Evolutionary conservation across 2,329 filamentous ascomycete species (phyloP).

Genomic region (Bipolaris bicolor): DNA sequence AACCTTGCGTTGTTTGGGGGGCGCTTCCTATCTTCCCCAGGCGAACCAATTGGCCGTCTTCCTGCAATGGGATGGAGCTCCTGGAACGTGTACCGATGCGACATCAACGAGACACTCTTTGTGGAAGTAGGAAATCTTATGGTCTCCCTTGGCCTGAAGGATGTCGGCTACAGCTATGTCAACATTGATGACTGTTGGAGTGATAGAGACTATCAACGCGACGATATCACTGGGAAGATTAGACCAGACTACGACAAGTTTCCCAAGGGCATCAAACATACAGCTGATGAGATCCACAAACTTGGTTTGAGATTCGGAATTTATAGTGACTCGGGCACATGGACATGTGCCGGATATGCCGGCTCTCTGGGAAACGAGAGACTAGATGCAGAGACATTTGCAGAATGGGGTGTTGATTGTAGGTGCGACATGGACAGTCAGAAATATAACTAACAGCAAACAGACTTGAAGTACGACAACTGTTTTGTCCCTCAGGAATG

Average conservation of each 20-base stretch:
- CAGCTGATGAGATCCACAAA: constrained; percentile 61
- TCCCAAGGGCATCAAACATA: constrained; percentile 62
- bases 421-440: background rate
- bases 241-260: constrained; percentile 60
- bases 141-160: constrained; percentile 27
- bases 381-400: constrained; percentile 62
- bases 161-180: constrained; percentile 53
- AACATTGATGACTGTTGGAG: constrained; percentile 66
- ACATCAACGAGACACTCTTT: constrained; percentile 30
- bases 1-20: constrained; percentile 1
- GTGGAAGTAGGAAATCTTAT: constrained; percentile 22
- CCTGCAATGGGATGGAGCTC: constrained; percentile 34
- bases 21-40: constrained; percentile 12
- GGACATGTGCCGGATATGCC: constrained; percentile 63
- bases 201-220: constrained; percentile 51
- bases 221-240: constrained; percentile 44
- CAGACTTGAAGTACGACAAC: constrained; percentile 44
- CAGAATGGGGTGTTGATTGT: constrained; percentile 46
- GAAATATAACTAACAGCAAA: background rate
- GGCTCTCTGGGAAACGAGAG: constrained; percentile 63
- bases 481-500: constrained; percentile 47
- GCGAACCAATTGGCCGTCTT: constrained; percentile 23
- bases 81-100: constrained; percentile 33
- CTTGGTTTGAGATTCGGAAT: constrained; percentile 67
- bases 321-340: constrained; percentile 61